Base-by-base conservation (phyloP, 805 yeast species). In the Hanseniaspora lachancei region DNA sequence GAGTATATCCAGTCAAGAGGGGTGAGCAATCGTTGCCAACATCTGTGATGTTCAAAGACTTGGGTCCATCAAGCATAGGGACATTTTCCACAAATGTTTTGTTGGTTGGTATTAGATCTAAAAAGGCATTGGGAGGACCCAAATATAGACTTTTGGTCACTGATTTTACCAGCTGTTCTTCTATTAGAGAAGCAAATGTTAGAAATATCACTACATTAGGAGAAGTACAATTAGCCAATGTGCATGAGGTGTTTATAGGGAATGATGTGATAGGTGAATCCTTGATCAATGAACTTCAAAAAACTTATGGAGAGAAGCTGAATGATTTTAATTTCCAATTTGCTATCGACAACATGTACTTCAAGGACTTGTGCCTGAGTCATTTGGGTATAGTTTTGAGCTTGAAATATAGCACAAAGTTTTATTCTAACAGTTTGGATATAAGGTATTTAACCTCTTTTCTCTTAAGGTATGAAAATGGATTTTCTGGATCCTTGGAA, bases 141-240 rank as follows among this genome's bases (percentile, higher is more conserved):
- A 46, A 46, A n/a, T 46, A 46, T 18, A 52, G 55, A 29, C 21
- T 52, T 5, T 32, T 52, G 32, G 49, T 52, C 1, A 41, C 49
- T 18, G 55, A 52, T 44, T 52, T 52, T 20, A 23, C 29, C 10
- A 44, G 32, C 18, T 44, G 21, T 20, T 8, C n/a, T 12, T 24
- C 24, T 4, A 12, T 29, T 1, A 47, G 39, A 2, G 9, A 18
- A 15, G 34, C 36, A 1, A 12, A 6, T 24, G 20, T 21, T 5
- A 27, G 7, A 8, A 24, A n/a, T 16, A 44, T 38, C 15, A 52
- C 55, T 5, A 5, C 40, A 0, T 20, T 52, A 32, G 35, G 29
- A 9, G 49, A 42, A 18, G 15, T 36, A 18, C n/a, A n/a, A 10
- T 20, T 52, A 12, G 2, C 15, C 2, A 18, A 36, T 27, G 55